These are phyloP conservation scores for Sonneratia alba DNA, from an alignment of 345 rosid species.

Conservation along the genomic window DNA sequence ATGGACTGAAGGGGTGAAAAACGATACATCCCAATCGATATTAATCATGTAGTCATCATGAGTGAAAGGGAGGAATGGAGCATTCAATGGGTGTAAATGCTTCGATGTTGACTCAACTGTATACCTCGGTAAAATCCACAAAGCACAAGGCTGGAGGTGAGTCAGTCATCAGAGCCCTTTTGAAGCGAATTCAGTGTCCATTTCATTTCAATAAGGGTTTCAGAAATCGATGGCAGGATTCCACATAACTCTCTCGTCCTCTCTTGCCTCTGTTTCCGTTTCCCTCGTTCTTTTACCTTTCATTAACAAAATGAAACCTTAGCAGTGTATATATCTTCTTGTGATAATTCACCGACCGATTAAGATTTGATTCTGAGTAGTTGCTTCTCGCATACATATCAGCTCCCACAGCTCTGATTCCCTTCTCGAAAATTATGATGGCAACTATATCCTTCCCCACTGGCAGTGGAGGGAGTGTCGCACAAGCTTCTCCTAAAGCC, in stretches of 20 bases:
- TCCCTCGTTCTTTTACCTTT: no score
- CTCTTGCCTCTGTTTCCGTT: no score
- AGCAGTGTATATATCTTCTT: no score
- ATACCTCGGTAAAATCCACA: neutral
- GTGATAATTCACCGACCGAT: no score
- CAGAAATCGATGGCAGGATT: slow-evolving; percentile 30
- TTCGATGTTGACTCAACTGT: slow-evolving; percentile 2
- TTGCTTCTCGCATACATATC: neutral
- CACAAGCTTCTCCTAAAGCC: neutral
- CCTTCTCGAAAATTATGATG: neutral
- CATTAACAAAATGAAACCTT: no score
- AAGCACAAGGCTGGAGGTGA: neutral
- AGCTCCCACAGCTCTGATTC: neutral
- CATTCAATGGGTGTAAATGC: slow-evolving; percentile 3
- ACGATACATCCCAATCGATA: neutral
- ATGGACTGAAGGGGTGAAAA: neutral
- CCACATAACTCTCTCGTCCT: no score
- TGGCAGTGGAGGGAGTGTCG: neutral
- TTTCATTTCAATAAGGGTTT: slow-evolving; percentile 15
- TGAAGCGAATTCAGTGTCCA: slow-evolving; percentile 21
- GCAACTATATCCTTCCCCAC: no score
- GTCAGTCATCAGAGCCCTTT: slow-evolving; percentile 9
- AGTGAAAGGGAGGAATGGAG: neutral
- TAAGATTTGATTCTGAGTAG: no score
- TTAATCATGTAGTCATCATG: neutral